phyloP scores from a whole-genome alignment of 805 yeast genomes.

The Metschnikowia gruessii region DNA sequence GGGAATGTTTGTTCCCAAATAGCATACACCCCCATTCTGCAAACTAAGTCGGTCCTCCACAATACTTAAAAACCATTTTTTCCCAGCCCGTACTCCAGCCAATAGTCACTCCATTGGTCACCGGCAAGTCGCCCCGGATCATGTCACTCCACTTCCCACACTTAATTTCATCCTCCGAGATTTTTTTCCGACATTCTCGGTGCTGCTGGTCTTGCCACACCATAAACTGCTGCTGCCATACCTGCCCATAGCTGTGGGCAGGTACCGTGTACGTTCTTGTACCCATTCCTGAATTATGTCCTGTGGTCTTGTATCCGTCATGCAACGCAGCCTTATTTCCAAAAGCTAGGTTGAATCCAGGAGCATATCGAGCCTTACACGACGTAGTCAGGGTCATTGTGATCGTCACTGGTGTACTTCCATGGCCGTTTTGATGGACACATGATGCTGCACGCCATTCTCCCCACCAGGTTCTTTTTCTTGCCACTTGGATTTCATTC shows the following conservation, averaged over 20 bases:
- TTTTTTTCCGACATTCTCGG: background rate
- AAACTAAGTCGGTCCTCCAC: background rate
- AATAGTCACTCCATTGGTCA: background rate
- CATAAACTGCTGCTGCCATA: constrained; percentile 8
- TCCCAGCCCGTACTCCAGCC: constrained; percentile 7
- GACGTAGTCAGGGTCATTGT: no score
- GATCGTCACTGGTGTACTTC: no score
- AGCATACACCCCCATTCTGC: no score
- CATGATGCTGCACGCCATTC: no score
- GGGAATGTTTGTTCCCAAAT: no score
- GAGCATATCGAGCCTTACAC: no score
- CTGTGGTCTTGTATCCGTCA: background rate
- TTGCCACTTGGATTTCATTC: no score
- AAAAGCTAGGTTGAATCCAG: no score
- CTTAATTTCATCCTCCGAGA: background rate
- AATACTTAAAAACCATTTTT: background rate
- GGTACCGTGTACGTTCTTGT: background rate
- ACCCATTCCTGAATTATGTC: background rate
- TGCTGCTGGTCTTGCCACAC: constrained; percentile 5
- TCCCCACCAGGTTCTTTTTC: no score
- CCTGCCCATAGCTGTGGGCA: constrained; percentile 6
- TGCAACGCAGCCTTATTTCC: no score
- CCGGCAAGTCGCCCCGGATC: constrained; percentile 2
- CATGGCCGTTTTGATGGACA: no score
- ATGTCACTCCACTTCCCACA: background rate